Evolutionary conservation across 305 asterid species (phyloP).

Genomic region (Fraxinus ornus): DNA sequence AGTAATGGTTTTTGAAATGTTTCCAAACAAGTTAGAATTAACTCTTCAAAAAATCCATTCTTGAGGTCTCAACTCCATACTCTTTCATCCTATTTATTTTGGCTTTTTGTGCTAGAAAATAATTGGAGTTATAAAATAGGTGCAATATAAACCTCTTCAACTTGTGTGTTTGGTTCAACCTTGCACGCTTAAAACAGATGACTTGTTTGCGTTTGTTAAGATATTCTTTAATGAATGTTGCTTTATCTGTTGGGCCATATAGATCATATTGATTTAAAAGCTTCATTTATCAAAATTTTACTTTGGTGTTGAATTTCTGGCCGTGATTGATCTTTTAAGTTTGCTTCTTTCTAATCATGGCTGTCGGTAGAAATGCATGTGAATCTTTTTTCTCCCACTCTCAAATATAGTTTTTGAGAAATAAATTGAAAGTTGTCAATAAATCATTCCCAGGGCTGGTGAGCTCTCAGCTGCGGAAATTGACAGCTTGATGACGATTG

Average conservation of each 20-base stretch:
- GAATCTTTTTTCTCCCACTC: not conserved
- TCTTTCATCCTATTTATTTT: not conserved
- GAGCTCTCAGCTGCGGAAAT: constrained; percentile 74
- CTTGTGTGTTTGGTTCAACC: not conserved
- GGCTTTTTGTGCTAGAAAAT: not conserved
- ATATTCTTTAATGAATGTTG: not conserved
- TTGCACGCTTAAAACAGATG: not conserved
- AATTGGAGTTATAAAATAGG: not conserved
- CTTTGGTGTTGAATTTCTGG: not conserved
- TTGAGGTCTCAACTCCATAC: not conserved
- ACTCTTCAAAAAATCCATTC: not conserved
- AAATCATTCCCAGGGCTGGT: constrained; percentile 55
- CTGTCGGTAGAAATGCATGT: not conserved
- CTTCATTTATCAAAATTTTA: not conserved
- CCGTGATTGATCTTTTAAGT: not conserved
- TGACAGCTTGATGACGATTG: constrained; percentile 70
- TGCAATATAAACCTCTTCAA: not conserved
- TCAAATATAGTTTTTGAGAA: not conserved
- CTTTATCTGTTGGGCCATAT: not conserved
- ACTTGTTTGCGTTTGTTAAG: not conserved
- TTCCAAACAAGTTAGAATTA: not conserved
- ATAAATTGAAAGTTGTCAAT: not conserved
- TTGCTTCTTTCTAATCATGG: not conserved
- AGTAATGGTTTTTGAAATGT: not conserved
- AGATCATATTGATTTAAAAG: not conserved